phyloP scores from a whole-genome alignment of 2,329 filamentous ascomycete species.

The Bimuria novae-zelandiae region DNA sequence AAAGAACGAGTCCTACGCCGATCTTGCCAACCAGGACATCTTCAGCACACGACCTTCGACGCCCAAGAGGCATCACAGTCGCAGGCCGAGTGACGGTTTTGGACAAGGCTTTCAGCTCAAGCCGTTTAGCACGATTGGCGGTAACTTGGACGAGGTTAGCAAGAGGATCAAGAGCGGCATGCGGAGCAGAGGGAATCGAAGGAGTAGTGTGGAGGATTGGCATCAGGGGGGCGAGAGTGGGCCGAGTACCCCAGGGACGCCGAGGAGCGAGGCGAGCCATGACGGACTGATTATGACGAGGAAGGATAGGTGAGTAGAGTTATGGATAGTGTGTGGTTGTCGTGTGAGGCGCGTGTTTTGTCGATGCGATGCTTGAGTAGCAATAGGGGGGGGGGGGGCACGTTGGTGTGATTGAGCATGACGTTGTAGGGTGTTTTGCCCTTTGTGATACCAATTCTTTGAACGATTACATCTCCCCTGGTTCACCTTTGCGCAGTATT shows the following conservation, averaged over 20 bases:
- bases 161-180: conserved; percentile 85
- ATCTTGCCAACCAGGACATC: conserved; percentile 84
- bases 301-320: conserved; percentile 15
- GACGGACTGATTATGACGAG: conserved; percentile 31
- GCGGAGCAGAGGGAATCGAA: conserved; percentile 71
- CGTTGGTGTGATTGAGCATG: too few species aligned
- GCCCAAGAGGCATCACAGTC: conserved; percentile 72
- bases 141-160: conserved; percentile 79
- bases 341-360: too few species aligned
- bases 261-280: conserved; percentile 17
- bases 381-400: too few species aligned
- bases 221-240: conserved; percentile 19
- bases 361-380: too few species aligned
- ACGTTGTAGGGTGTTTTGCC: too few species aligned
- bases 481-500: too few species aligned
- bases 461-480: too few species aligned
- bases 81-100: conserved; percentile 60
- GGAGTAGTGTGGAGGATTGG: conserved; percentile 41
- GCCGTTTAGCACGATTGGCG: conserved; percentile 69
- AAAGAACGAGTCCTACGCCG: conserved; percentile 90
- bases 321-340: too few species aligned
- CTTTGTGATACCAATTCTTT: too few species aligned
- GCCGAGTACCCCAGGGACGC: conserved; percentile 27
- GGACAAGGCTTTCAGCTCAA: conserved; percentile 66
- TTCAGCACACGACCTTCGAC: conserved; percentile 89